Evolutionary conservation across 75 land plant genomes (phyloP).

Genomic region (Pinus albicaulis): DNA sequence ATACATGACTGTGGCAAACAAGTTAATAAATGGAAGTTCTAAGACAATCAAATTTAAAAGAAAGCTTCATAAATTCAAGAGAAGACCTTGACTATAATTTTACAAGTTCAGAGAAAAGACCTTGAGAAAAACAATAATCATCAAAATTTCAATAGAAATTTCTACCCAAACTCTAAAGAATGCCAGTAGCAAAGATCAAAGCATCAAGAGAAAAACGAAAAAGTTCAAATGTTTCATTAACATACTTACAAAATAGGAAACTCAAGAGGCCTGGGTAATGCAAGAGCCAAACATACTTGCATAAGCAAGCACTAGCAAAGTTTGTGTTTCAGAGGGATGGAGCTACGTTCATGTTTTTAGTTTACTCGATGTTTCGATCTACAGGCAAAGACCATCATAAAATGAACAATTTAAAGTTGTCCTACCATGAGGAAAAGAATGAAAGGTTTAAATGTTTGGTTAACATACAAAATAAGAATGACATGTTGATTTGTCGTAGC

Average conservation of each 20-base stretch:
- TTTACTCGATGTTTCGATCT: too few relatives aligned
- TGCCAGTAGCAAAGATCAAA: background rate
- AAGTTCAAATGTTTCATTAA: background rate
- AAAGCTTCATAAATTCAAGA: background rate
- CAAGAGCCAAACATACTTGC: too few relatives aligned
- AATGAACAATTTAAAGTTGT: too few relatives aligned
- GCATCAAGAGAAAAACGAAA: background rate
- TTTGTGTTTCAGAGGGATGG: too few relatives aligned
- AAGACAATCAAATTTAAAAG: background rate
- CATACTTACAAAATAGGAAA: background rate
- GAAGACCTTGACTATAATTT: background rate
- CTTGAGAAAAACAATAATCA: background rate
- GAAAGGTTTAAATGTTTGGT: too few relatives aligned
- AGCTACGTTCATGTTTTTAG: too few relatives aligned
- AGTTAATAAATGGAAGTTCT: background rate
- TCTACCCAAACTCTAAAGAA: conserved; percentile 1
- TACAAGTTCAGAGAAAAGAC: background rate
- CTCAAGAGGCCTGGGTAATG: too few relatives aligned
- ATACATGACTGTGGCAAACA: conserved; percentile 50
- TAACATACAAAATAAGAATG: too few relatives aligned
- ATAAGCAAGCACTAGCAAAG: too few relatives aligned
- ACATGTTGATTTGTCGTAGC: too few relatives aligned
- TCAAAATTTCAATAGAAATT: background rate
- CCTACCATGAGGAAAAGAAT: too few relatives aligned
- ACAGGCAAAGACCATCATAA: too few relatives aligned